phyloP scores from a whole-genome alignment of 2,329 filamentous ascomycete species.

The Aureobasidium sp. region DNA sequence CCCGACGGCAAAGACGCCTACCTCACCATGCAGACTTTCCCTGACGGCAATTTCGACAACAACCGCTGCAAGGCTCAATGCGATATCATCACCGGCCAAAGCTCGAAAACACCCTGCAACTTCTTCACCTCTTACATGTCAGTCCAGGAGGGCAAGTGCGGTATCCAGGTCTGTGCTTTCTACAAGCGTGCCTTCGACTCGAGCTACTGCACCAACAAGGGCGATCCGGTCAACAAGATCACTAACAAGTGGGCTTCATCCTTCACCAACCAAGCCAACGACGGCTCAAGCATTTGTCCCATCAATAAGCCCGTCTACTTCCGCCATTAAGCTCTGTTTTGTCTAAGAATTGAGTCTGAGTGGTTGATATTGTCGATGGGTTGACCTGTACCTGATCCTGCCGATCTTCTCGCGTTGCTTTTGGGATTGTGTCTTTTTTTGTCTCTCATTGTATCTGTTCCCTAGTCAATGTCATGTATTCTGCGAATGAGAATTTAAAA shows the following conservation, averaged over 20 bases:
- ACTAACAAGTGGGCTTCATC: not conserved
- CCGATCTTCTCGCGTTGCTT: too few relatives aligned
- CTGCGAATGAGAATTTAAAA: too few relatives aligned
- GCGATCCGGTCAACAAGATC: not conserved
- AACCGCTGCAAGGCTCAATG: slow-evolving; percentile 12
- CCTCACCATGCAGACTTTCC: slow-evolving; percentile 9
- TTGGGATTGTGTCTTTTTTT: too few relatives aligned
- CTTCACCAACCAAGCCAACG: not conserved
- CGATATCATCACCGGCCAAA: not conserved
- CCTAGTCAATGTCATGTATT: too few relatives aligned
- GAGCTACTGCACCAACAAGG: not conserved
- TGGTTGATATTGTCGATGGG: too few relatives aligned
- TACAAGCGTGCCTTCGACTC: slow-evolving; percentile 21
- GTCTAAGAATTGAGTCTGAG: too few relatives aligned
- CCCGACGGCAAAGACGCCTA: not conserved
- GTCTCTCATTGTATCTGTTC: too few relatives aligned
- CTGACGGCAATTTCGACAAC: slow-evolving; percentile 10
- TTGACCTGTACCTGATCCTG: too few relatives aligned
- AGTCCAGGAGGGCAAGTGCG: slow-evolving; percentile 27
- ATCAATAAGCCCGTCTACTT: not conserved
- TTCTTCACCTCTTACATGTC: slow-evolving; percentile 32
- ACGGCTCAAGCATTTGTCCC: not conserved
- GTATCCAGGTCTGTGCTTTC: slow-evolving; percentile 31
- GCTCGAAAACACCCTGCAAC: slow-evolving; percentile 14
- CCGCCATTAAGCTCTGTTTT: not conserved